A percentile compares a stretch with the other conserved stretches of the same genome.
Conservation (phyloP, 306 rosid genomes). For the Dryas octopetala region DNA sequence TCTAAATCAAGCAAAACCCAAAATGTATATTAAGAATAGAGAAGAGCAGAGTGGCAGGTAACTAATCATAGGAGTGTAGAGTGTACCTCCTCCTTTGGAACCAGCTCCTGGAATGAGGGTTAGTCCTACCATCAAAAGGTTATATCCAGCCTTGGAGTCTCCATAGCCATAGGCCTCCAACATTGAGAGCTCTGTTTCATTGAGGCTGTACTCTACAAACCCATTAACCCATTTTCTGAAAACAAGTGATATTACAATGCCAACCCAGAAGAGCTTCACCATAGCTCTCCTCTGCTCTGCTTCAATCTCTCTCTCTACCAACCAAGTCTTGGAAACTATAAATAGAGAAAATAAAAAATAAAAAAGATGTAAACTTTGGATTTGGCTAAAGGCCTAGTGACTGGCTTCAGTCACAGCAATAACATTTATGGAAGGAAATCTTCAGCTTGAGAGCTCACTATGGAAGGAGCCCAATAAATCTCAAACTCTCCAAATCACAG, state of each 20-base stretch:
- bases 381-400: not conserved
- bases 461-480: conserved; percentile 15
- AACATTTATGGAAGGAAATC: conserved; percentile 9
- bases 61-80: not conserved
- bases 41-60: not conserved
- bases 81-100: conserved; percentile 79
- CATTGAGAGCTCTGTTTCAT: conserved; percentile 62
- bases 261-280: conserved; percentile 47
- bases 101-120: conserved; percentile 77
- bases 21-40: not conserved
- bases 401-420: not conserved
- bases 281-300: conserved; percentile 21
- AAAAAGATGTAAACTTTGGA: not conserved
- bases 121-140: conserved; percentile 62
- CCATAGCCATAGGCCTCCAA: conserved; percentile 56
- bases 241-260: conserved; percentile 39
- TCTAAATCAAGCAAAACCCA: conserved; percentile 8
- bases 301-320: conserved; percentile 16
- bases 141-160: conserved; percentile 30
- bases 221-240: conserved; percentile 52
- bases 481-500: not conserved
- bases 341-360: not conserved
- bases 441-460: conserved; percentile 26
- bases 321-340: conserved; percentile 12
- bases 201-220: conserved; percentile 34